phyloP scores from a whole-genome alignment of 345 rosid species.

The Eucalyptus curtisii region DNA sequence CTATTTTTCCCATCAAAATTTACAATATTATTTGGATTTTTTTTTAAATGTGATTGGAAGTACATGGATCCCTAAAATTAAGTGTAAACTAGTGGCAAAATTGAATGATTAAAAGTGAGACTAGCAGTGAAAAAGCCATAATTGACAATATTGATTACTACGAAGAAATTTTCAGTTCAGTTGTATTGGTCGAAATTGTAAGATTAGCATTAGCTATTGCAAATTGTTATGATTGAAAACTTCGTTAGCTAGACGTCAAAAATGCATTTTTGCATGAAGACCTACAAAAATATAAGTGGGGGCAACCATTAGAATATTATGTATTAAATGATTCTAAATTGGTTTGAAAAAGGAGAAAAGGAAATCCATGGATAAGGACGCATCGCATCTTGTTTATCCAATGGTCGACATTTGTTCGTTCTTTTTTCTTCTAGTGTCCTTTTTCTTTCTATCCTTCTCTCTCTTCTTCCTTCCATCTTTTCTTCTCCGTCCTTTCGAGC shows the following conservation, averaged over 20 bases:
- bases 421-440: neutral
- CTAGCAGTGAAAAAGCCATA: neutral
- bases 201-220: neutral
- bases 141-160: neutral
- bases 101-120: neutral
- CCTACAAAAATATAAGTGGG: neutral
- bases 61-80: neutral
- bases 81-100: neutral
- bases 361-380: neutral
- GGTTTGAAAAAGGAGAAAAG: neutral
- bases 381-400: neutral
- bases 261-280: neutral
- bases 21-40: neutral
- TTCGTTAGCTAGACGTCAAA: neutral
- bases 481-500: neutral
- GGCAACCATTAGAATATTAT: neutral
- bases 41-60: neutral
- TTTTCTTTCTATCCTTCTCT: neutral
- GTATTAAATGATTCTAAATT: no score
- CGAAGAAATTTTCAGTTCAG: rapidly evolving
- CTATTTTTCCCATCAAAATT: neutral
- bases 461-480: neutral
- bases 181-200: neutral
- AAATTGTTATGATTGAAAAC: neutral
- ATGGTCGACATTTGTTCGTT: neutral